Conservation (phyloP, 2,329 filamentous ascomycete species). For the Orbilia brochopaga region DNA sequence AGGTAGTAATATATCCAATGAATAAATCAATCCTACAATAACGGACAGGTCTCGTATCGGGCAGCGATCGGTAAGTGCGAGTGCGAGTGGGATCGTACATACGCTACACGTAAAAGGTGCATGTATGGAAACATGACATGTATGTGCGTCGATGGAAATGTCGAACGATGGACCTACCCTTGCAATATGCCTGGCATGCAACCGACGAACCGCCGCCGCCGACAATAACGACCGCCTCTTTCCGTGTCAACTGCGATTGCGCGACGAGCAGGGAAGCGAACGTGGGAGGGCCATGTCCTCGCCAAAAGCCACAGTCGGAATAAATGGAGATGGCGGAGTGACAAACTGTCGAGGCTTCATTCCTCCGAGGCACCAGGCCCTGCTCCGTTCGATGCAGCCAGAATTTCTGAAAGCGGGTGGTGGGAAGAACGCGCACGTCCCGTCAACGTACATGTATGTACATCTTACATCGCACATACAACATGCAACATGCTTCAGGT, state of each 20-base stretch:
- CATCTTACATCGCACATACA: constrained; percentile 3
- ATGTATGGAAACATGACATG: too few relatives aligned
- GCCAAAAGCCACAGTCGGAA: background rate
- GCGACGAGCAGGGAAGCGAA: background rate
- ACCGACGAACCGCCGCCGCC: background rate
- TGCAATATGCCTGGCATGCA: constrained; percentile 3
- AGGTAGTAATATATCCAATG: background rate
- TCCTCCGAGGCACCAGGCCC: constrained; percentile 13
- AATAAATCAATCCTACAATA: background rate
- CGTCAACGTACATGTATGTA: constrained; percentile 14
- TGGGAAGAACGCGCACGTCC: constrained; percentile 36
- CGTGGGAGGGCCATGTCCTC: background rate
- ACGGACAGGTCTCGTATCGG: background rate
- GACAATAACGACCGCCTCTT: background rate
- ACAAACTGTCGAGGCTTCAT: constrained; percentile 16
- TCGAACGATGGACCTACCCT: background rate
- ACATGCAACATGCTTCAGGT: constrained; percentile 3
- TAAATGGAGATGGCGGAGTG: constrained; percentile 9
- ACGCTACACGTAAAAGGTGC: too few relatives aligned
- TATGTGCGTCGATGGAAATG: background rate
- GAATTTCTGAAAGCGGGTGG: constrained; percentile 46
- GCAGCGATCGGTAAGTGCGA: background rate
- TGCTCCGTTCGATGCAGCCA: constrained; percentile 23
- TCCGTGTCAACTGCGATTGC: background rate
- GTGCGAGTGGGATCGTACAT: background rate